A percentile compares a stretch with the other conserved stretches of the same genome.
These are phyloP conservation scores for Gossypium ekmanianum DNA, from an alignment of 345 rosid species.

Conservation along the genomic window DNA sequence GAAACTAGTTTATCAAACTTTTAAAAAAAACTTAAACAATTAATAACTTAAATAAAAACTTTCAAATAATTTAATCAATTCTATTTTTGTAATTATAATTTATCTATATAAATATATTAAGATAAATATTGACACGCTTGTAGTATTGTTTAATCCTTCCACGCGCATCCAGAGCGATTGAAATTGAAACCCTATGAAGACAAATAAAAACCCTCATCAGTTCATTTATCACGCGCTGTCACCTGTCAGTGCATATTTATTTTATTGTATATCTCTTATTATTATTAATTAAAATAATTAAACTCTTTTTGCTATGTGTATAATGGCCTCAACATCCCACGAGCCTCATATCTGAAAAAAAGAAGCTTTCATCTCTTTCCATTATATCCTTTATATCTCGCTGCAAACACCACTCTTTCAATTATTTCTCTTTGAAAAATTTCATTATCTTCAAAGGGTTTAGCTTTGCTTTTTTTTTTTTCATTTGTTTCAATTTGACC, in stretches of 20 bases:
- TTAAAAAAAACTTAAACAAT: too few relatives aligned
- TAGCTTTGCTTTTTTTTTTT: neutral
- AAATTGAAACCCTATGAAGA: neutral
- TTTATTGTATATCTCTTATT: too few relatives aligned
- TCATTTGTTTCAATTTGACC: conserved; percentile 16
- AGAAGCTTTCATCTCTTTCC: conserved; percentile 20
- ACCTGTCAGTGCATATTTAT: neutral
- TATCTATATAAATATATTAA: neutral
- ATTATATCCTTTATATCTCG: conserved; percentile 26
- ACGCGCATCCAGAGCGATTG: conserved; percentile 17
- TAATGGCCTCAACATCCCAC: conserved; percentile 53
- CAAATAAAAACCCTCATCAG: neutral
- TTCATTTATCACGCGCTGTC: conserved; percentile 14
- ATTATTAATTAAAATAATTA: neutral
- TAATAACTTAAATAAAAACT: too few relatives aligned
- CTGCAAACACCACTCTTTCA: conserved; percentile 28
- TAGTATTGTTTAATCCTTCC: neutral
- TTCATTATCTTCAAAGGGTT: neutral
- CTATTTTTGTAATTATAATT: too few relatives aligned
- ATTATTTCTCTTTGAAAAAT: conserved; percentile 20
- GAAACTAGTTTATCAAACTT: too few relatives aligned
- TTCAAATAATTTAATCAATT: too few relatives aligned
- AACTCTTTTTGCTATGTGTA: conserved; percentile 24
- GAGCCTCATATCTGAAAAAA: conserved; percentile 34
- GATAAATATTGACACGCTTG: neutral